Base-by-base conservation (phyloP, 208 protist genomes). In the Acanthamoeba healyi region DNA sequence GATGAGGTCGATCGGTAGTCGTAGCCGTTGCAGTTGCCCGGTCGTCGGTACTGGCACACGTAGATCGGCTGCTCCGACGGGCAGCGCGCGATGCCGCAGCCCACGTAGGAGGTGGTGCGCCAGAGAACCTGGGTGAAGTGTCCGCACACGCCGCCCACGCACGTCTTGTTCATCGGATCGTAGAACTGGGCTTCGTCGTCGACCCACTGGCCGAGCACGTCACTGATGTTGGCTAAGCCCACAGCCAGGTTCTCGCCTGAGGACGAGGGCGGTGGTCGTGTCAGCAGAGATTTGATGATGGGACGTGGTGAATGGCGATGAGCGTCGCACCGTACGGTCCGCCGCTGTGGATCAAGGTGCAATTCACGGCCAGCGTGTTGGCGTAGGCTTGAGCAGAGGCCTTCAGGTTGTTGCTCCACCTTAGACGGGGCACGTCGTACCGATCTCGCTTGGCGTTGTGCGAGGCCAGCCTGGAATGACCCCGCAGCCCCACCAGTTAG, bases 81-180 rank as follows among this genome's bases (percentile, higher is more conserved):
- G 29, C 77, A 86, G 17, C 14, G 9, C 6, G 46, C 77, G 44
- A 89, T 67, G 49, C 72, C 90, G 70, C 90, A 94, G 46, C 90
- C 90, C 24, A 94, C 63, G 51, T 94, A 67, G 10, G 61, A 61
- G 7, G 84, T 91, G 1, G 15, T 72, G 38, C 61, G 32, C 84
- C 84, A 91, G 15, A 91, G 51, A 34, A 94, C 90, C 90, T 94
- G 90, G 17, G 90, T 94, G 90, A 94, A 94, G 24, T 94, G 90
- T 22, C 90, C 90, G 44, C 77, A 86, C 44, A 40, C n/a, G 26
- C 77, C 77, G 42, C 77, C 77, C 24, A n/a, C 34, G 77, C 77
- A 86, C n/a, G 6, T 0, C 77, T 86, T 86, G 46, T 17, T 61
- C 2, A 14, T n/a, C 22, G 77, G 0, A n/a, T 58, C 26, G 77